Conservation (phyloP, 139 green algal genomes). For the Ettlia oleoabundans region DNA sequence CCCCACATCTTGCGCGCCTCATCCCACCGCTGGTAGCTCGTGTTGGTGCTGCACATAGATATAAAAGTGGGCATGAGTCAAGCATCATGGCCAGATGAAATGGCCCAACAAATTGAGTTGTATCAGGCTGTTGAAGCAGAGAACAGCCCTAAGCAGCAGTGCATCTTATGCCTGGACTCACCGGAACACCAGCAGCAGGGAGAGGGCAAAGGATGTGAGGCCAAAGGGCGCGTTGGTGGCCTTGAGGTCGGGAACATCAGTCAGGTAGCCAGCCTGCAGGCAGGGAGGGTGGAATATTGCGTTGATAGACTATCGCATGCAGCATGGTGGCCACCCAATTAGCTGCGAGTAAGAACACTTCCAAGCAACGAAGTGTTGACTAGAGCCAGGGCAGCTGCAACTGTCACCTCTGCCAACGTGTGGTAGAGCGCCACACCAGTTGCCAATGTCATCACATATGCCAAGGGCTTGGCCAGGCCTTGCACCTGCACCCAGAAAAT, state of each 20-base stretch:
- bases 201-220: conserved; percentile 29
- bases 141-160: not conserved
- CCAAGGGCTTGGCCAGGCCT: not conserved
- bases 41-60: conserved; percentile 56
- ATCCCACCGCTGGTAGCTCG: conserved; percentile 53
- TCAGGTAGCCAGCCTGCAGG: not conserved
- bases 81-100: too few species aligned
- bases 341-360: too few species aligned
- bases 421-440: not conserved
- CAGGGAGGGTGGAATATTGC: too few species aligned
- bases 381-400: too few species aligned
- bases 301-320: too few species aligned
- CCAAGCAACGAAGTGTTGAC: too few species aligned
- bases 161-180: not conserved
- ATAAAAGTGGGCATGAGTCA: too few species aligned
- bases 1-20: conserved; percentile 54
- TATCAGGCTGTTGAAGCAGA: not conserved
- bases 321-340: too few species aligned
- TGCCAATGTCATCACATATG: conserved; percentile 7
- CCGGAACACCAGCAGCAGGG: conserved; percentile 29
- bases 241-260: not conserved
- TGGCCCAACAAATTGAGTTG: not conserved
- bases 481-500: not conserved
- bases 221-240: not conserved
- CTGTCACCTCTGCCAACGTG: not conserved